These are phyloP conservation scores for Lactifluus subvellereus DNA, from an alignment of 768 basidiomycete genomes.

Conservation along the genomic window DNA sequence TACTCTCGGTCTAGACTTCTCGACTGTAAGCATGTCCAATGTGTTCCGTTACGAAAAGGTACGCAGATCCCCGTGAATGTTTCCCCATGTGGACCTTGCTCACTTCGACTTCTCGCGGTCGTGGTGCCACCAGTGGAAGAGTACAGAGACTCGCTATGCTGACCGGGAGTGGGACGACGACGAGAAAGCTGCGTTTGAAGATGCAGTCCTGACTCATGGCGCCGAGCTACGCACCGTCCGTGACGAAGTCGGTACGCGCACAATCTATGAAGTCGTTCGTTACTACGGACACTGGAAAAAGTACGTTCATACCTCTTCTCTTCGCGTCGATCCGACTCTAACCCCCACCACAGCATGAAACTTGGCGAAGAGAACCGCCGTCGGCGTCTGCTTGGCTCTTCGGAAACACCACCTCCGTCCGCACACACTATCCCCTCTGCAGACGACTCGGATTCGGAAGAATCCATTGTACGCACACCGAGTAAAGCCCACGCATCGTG, in stretches of 20 bases:
- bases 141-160: conserved; percentile 52
- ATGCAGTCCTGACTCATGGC: conserved; percentile 63
- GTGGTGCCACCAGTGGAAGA: conserved; percentile 64
- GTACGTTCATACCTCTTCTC: conserved; percentile 34
- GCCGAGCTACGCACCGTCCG: conserved; percentile 75
- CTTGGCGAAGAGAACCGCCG: conserved; percentile 59
- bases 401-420: neutral
- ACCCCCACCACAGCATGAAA: conserved; percentile 41
- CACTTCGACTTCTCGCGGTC: conserved; percentile 3
- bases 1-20: conserved; percentile 48
- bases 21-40: conserved; percentile 58
- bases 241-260: conserved; percentile 64
- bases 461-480: conserved; percentile 58
- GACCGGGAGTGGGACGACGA: conserved; percentile 68
- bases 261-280: conserved; percentile 72
- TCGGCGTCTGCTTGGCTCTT: conserved; percentile 13
- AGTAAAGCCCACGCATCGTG: conserved; percentile 55
- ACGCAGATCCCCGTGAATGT: conserved; percentile 4
- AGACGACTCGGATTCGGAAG: conserved; percentile 59
- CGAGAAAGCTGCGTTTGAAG: conserved; percentile 71
- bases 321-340: neutral
- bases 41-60: conserved; percentile 63
- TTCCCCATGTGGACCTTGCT: neutral
- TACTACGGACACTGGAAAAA: conserved; percentile 87
- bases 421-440: neutral